A percentile compares a stretch with the other conserved stretches of the same genome.
phyloP scores from a whole-genome alignment of 768 basidiomycete genomes.

The Leccinum aurantiacum region DNA sequence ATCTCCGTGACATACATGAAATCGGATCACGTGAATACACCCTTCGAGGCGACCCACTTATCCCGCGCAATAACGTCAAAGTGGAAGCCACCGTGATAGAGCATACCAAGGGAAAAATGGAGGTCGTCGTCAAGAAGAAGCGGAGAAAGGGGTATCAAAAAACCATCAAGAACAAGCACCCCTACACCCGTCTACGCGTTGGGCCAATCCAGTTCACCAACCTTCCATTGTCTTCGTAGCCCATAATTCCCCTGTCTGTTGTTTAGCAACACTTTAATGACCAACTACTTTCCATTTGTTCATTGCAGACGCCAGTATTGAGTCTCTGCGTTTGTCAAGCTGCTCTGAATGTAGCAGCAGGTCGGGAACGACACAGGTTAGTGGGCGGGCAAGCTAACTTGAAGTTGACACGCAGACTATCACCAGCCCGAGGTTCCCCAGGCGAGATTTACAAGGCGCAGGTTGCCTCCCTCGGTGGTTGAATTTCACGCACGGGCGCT shows the following conservation, averaged over 20 bases:
- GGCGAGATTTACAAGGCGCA: neutral
- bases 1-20: slow-evolving; percentile 86
- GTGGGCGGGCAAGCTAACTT: neutral
- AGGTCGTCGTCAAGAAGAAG: slow-evolving; percentile 94
- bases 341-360: neutral
- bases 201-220: slow-evolving; percentile 66
- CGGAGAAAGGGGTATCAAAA: slow-evolving; percentile 97
- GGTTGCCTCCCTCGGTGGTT: neutral
- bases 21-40: slow-evolving; percentile 95
- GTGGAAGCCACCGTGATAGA: slow-evolving; percentile 93
- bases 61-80: slow-evolving; percentile 64
- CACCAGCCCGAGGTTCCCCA: neutral
- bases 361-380: neutral
- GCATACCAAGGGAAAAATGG: slow-evolving; percentile 94
- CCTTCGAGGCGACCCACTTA: slow-evolving; percentile 72
- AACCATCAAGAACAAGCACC: slow-evolving; percentile 91
- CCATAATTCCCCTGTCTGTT: neutral
- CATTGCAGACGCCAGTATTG: neutral
- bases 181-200: slow-evolving; percentile 92
- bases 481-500: neutral
- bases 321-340: neutral
- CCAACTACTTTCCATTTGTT: neutral
- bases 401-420: neutral
- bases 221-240: slow-evolving; percentile 31
- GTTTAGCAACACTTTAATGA: slow-evolving; percentile 5